Conservation (phyloP, 202 grass and related monocot genomes). For the Setaria italica region DNA sequence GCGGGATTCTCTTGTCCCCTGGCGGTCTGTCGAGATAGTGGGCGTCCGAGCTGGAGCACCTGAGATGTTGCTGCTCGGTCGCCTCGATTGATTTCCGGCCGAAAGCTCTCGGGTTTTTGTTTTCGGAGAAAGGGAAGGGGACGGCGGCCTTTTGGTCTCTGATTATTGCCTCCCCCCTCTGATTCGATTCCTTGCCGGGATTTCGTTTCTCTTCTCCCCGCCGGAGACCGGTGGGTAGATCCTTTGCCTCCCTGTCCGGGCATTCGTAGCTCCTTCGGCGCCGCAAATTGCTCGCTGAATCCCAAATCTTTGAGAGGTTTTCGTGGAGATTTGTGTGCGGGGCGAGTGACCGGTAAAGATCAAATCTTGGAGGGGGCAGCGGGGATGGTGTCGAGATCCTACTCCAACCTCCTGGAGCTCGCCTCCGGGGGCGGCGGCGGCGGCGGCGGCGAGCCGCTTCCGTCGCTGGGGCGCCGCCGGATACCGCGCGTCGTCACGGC, state of each 20-base stretch:
- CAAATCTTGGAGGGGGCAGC: constrained; percentile 15
- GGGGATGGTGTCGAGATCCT: constrained; percentile 86
- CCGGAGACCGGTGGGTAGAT: constrained; percentile 31
- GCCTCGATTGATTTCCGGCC: constrained; percentile 42
- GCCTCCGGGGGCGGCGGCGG: constrained; percentile 57
- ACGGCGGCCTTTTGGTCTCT: constrained; percentile 5
- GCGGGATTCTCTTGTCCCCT: constrained; percentile 3
- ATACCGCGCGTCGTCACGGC: constrained; percentile 80
- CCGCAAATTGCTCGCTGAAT: not conserved
- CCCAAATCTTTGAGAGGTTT: not conserved
- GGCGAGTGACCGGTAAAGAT: not conserved
- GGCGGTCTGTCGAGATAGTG: constrained; percentile 34
- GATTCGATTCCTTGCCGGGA: constrained; percentile 55
- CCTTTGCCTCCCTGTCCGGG: constrained; percentile 39
- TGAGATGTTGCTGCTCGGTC: constrained; percentile 32
- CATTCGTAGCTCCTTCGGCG: constrained; percentile 28
- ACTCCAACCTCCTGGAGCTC: constrained; percentile 88
- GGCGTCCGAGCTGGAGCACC: constrained; percentile 43
- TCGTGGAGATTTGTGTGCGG: constrained; percentile 1
- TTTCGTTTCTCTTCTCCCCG: constrained; percentile 31
- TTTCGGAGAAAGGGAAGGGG: not conserved
- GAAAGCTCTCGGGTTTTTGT: constrained; percentile 36
- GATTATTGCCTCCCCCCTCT: constrained; percentile 3
- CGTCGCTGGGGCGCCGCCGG: constrained; percentile 60
- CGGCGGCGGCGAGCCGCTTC: constrained; percentile 39